Evolutionary conservation across 331 rosid species (phyloP), one percentile per base, ranked within the genome.

Genomic region (Cydonia oblonga): DNA sequence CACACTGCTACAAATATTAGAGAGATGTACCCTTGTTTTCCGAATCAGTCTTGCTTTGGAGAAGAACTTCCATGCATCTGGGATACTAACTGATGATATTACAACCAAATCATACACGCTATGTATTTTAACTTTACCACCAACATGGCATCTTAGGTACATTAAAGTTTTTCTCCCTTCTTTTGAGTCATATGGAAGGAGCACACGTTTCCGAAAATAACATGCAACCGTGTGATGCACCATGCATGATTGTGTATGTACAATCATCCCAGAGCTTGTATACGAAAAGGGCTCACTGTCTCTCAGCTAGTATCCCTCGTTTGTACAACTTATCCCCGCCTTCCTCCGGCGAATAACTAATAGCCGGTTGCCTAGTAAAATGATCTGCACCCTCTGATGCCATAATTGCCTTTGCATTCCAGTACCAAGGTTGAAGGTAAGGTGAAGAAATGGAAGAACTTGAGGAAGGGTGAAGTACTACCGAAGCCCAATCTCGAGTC

Each of bases 401-500:
- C 81, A 86, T 73, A 19, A 85, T 83, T 61, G 84, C 69, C 57
- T 74, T 77, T 12, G 86, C 88, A 76, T 88, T 84, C 89, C 87
- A 80, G 71, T 85, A 79, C 98, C 97, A 91, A 59, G 98, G 98
- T 81, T 86, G 81, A 77, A 91, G 74, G 81, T 86, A 68, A 32
- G 90, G 87, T 20, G 90, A 91, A 61, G 82, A 83, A 69, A 62
- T 66, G 3, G 81, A 65, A 6, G 85, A 75, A 74, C 74, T 62
- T 5, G 78, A 79, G 73, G 84, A 84, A 81, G 97, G 92, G 83
- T 93, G 75, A 51, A 89, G 89, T 60, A 78, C 82, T 67, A 89
- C 90, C 28, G 98, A 95, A 68, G 97, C 95, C 93, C 91, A 91
- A 60, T 89, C 96, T 73, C 89, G 84, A 9, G 75, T 82, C 38